Percentiles rank a stretch among this genome's conserved stretches.
phyloP scores from a whole-genome alignment of 2,329 filamentous ascomycete genomes.

The Cordyceps farinosa region DNA sequence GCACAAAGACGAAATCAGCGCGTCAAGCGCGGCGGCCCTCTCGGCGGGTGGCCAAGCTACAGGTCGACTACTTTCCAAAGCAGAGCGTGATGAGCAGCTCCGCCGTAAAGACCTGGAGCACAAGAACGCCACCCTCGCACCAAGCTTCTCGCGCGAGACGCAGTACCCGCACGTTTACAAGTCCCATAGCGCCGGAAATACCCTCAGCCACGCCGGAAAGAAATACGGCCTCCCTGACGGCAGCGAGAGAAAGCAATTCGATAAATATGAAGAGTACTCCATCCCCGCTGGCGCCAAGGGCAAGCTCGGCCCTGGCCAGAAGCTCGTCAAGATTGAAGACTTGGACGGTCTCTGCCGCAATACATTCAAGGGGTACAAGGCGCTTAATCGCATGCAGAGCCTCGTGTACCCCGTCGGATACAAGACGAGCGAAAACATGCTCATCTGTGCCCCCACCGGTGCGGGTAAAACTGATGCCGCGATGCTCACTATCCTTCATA shows the following conservation, averaged over 20 bases:
- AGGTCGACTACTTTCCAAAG: conserved; percentile 63
- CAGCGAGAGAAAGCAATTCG: conserved; percentile 63
- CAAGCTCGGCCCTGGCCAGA: conserved; percentile 66
- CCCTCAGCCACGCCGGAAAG: conserved; percentile 71
- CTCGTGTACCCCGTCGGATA: conserved; percentile 94
- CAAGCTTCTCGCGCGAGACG: conserved; percentile 67
- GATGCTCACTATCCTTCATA: conserved; percentile 92
- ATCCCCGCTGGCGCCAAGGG: conserved; percentile 83
- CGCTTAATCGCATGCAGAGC: conserved; percentile 96
- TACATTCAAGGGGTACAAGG: conserved; percentile 94
- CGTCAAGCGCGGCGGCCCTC: conserved; percentile 37
- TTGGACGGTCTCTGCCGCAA: conserved; percentile 84
- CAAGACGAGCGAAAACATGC: conserved; percentile 95
- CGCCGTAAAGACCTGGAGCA: conserved; percentile 75
- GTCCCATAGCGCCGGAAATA: conserved; percentile 78
- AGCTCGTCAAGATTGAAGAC: conserved; percentile 72
- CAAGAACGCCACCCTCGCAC: conserved; percentile 69
- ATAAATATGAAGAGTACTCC: conserved; percentile 84
- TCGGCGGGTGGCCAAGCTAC: conserved; percentile 33
- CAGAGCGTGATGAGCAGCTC: conserved; percentile 75
- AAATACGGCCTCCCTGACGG: conserved; percentile 80
- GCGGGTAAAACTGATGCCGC: conserved; percentile 98
- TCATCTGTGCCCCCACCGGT: conserved; percentile 96
- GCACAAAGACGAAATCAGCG: conserved; percentile 66
- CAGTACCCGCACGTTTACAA: conserved; percentile 95